phyloP scores from a whole-genome alignment of 1,139 yeast species.

The Pichia sp. region DNA sequence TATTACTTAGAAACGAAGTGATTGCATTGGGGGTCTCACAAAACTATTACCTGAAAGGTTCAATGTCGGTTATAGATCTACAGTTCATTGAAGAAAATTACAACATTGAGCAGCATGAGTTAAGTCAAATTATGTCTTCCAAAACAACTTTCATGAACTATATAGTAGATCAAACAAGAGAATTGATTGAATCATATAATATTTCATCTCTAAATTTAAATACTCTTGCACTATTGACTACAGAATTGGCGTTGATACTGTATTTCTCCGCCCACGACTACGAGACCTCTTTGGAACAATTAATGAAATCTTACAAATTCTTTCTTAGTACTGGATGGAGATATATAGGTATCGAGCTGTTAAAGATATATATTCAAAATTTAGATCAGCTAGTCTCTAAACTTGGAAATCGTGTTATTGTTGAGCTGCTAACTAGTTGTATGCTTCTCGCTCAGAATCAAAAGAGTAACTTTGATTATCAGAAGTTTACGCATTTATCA shows the following conservation, averaged over 20 bases:
- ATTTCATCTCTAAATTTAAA: constrained; percentile 37
- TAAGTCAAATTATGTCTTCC: constrained; percentile 15
- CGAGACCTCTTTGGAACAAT: constrained; percentile 44
- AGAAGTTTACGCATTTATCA: constrained; percentile 23
- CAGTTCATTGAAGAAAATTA: constrained; percentile 13
- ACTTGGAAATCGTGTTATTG: constrained; percentile 5
- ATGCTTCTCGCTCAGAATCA: constrained; percentile 17
- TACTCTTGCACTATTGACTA: constrained; percentile 64
- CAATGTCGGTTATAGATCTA: constrained; percentile 35
- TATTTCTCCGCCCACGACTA: constrained; percentile 47
- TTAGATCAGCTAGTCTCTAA: constrained; percentile 38
- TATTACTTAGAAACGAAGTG: constrained; percentile 39
- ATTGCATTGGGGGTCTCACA: constrained; percentile 32
- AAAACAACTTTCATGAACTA: constrained; percentile 27
- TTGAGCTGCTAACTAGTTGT: constrained; percentile 22
- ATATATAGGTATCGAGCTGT: constrained; percentile 54
- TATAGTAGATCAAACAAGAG: constrained; percentile 27
- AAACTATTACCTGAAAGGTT: constrained; percentile 37
- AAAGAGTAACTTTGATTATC: constrained; percentile 11
- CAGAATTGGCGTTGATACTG: constrained; percentile 73
- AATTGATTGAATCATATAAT: constrained; percentile 27
- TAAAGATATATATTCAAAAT: constrained; percentile 64
- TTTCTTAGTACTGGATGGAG: constrained; percentile 71
- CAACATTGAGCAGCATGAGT: constrained; percentile 9
- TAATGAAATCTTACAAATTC: constrained; percentile 61